Conservation (phyloP, 768 basidiomycete species). For the Trametes cinnabarina region DNA sequence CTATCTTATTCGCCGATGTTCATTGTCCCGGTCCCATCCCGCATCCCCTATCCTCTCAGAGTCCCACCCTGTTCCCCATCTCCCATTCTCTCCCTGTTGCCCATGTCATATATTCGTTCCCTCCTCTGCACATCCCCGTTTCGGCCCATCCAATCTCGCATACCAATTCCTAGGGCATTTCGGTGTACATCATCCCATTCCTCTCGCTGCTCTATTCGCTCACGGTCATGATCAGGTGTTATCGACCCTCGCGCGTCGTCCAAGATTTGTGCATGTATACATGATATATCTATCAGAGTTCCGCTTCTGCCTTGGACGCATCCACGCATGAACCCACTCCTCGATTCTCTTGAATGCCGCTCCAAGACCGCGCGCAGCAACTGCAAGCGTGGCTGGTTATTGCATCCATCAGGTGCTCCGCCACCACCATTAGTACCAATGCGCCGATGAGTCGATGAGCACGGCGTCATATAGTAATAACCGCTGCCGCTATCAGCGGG, state of each 20-base stretch:
- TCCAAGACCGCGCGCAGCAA: too few species aligned
- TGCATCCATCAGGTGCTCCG: too few species aligned
- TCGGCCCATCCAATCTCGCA: slow-evolving; percentile 1
- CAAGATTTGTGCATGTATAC: background rate
- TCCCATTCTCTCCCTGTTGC: background rate
- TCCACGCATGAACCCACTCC: too few species aligned
- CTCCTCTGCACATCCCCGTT: background rate
- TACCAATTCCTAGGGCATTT: slow-evolving; percentile 8
- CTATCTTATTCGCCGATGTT: background rate
- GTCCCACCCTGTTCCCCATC: too few species aligned
- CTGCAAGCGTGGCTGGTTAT: too few species aligned
- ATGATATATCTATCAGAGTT: background rate
- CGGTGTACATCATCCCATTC: slow-evolving; percentile 4
- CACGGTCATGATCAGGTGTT: slow-evolving; percentile 8
- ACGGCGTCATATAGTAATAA: too few species aligned
- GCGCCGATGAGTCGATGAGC: too few species aligned
- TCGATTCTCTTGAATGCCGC: too few species aligned
- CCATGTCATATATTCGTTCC: background rate
- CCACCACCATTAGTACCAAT: too few species aligned
- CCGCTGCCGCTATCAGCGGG: too few species aligned
- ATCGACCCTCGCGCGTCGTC: slow-evolving; percentile 2
- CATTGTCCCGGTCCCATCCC: background rate
- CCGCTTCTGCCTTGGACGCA: background rate
- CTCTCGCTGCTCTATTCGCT: background rate
- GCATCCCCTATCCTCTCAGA: too few species aligned